phyloP scores from a whole-genome alignment of 805 yeast species.

The Spencermartinsiella europaea region DNA sequence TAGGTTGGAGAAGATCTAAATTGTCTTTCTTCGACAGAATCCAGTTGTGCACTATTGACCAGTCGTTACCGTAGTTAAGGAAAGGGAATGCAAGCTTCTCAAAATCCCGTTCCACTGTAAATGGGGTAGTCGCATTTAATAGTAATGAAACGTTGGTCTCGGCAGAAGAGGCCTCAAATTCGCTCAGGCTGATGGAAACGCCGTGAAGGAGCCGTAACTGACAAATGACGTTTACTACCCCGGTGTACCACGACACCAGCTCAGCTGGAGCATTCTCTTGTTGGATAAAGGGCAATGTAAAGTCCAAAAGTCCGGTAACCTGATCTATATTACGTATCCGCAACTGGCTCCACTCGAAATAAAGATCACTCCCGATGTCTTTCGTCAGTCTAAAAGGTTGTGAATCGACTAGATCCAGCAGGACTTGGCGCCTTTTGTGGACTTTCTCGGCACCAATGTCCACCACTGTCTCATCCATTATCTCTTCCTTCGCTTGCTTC shows the following conservation, averaged over 20 bases:
- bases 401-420: conserved; percentile 21
- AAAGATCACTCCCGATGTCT: conserved; percentile 4
- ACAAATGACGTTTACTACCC: conserved; percentile 26
- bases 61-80: conserved; percentile 17
- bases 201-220: conserved; percentile 16
- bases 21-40: conserved; percentile 11
- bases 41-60: conserved; percentile 19
- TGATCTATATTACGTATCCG: conserved; percentile 28
- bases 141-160: conserved; percentile 16
- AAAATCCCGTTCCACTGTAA: conserved; percentile 21
- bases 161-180: conserved; percentile 18
- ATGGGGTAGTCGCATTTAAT: conserved; percentile 14
- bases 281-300: conserved; percentile 10
- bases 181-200: conserved; percentile 9
- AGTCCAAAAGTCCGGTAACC: conserved; percentile 18
- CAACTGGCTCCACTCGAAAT: conserved; percentile 24
- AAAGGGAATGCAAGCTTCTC: conserved; percentile 28
- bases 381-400: conserved; percentile 5
- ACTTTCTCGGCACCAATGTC: conserved; percentile 12
- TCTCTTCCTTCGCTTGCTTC: neutral
- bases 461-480: neutral
- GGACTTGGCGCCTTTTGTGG: conserved; percentile 12
- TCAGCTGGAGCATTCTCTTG: conserved; percentile 16
- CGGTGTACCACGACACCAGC: conserved; percentile 26
- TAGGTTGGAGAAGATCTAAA: conserved; percentile 13